phyloP scores from a whole-genome alignment of 148 eudicot species.

The Rhododendron simsii region DNA sequence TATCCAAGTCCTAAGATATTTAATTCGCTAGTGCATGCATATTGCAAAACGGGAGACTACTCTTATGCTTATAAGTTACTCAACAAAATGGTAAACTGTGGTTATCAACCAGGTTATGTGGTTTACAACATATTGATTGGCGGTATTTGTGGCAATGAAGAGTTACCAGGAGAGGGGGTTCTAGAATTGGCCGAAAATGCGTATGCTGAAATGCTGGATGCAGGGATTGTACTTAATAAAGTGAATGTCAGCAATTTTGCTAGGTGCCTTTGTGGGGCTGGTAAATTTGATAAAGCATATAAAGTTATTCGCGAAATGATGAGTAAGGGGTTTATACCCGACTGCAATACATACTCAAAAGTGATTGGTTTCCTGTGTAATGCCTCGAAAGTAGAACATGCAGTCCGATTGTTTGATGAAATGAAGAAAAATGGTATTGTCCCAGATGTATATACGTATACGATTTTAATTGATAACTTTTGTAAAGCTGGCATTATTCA shows the following conservation, averaged over 20 bases:
- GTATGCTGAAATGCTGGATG: constrained; percentile 65
- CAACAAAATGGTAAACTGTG: constrained; percentile 66
- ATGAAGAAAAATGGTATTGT: constrained; percentile 65
- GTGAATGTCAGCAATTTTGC: constrained; percentile 66
- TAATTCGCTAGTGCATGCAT: constrained; percentile 75
- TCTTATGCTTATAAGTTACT: constrained; percentile 83
- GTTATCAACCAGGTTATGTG: constrained; percentile 71
- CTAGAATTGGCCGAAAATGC: constrained; percentile 77
- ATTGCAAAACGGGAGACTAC: constrained; percentile 60
- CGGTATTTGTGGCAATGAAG: constrained; percentile 72
- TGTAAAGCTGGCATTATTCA: constrained; percentile 88
- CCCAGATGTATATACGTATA: constrained; percentile 94
- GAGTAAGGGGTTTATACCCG: constrained; percentile 84
- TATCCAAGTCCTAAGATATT: constrained; percentile 71
- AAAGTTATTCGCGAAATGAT: constrained; percentile 70
- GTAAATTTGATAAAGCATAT: constrained; percentile 75
- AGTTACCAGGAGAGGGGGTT: constrained; percentile 38
- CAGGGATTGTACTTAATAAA: constrained; percentile 66
- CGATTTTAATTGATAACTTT: constrained; percentile 76
- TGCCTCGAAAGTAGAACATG: constrained; percentile 64
- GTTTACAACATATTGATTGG: constrained; percentile 87
- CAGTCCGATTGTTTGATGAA: constrained; percentile 70
- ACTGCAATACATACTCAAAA: constrained; percentile 66
- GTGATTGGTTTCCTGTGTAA: constrained; percentile 80
- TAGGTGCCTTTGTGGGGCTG: constrained; percentile 74